Evolutionary conservation across 257 asterid genomes (phyloP).

Genomic region (Solanum dulcamara): DNA sequence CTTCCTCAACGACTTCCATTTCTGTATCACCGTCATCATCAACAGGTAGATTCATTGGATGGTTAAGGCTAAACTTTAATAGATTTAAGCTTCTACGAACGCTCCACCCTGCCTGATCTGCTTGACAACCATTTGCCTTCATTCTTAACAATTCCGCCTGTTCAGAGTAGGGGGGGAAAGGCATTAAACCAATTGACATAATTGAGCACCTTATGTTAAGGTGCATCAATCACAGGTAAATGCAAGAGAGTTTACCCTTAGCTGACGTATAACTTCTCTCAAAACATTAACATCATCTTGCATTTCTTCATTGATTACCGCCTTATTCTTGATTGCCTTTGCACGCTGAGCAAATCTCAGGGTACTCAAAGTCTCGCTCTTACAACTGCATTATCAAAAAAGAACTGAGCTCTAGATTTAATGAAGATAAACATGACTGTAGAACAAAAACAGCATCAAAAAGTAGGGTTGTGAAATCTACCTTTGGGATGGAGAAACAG

Average conservation of each 20-base stretch:
- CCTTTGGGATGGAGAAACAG: conserved; percentile 90
- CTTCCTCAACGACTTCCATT: conserved; percentile 78
- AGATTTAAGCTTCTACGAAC: conserved; percentile 87
- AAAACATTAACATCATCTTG: conserved; percentile 85
- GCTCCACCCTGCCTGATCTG: conserved; percentile 64
- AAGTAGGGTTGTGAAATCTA: conserved; percentile 12
- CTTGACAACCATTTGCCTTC: conserved; percentile 45
- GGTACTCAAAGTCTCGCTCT: conserved; percentile 86
- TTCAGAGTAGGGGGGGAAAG: neutral
- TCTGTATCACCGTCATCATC: conserved; percentile 87
- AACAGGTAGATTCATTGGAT: conserved; percentile 51
- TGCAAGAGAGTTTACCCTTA: conserved; percentile 28
- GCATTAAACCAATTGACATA: neutral
- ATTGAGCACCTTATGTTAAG: neutral
- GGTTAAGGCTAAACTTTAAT: conserved; percentile 80
- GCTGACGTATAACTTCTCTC: conserved; percentile 79
- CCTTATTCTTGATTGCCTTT: conserved; percentile 92
- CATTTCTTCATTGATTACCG: conserved; percentile 86
- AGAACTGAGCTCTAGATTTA: neutral
- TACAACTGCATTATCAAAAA: conserved; percentile 52
- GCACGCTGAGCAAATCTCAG: conserved; percentile 99
- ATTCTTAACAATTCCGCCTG: conserved; percentile 72
- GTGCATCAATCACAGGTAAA: neutral
- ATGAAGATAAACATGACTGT: neutral
- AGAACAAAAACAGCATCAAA: neutral